Evolutionary conservation across 1,284 basidiomycete genomes (phyloP), one percentile per base, ranked within the genome.

Genomic region (Trametes pubescens): DNA sequence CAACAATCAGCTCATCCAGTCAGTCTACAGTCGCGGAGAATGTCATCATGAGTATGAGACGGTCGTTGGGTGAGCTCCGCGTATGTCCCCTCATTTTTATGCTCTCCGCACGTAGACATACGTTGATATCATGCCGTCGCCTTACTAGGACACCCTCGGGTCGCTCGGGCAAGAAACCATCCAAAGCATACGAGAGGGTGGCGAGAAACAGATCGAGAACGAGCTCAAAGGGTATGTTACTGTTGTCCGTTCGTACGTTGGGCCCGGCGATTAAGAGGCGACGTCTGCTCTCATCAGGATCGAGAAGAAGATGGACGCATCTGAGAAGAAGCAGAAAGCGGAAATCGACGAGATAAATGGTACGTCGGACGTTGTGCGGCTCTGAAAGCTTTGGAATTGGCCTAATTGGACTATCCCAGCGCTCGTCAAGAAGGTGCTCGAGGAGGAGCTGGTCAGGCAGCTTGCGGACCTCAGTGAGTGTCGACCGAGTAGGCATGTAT

Each of bases 341-440:
- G 80, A 81, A 6, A 76, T 84, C 5, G 69, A 77, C 7, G 84
- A 85, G 61, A 82, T 88, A 56, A 77, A 84, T 72, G 72, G 85
- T 82, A 49, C 29, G 54, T 51, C 18, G 18, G 14, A 22, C 46
- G 48, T 7, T 32, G 18, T 16, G 24, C 16, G 37, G 34, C 4
- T 16, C 14, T 14, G 13, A 13, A 18, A 26, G 29, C 26, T 49
- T n/a, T 18, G 13, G 7, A 22, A 21, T 21, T 21, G 14, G 18
- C 18, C 18, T 16, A 3, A n/a, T 18, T 13, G 7, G 26, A 32
- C 14, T 32, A 8, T 32, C 29, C 29, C 64, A 86, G 84, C 73
- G 9, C 78, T 87, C 40, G 76, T 86, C 54, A 73, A 83, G 57
- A 75, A 84, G 32, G 76, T 81, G 4, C 71, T 87, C 24, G 68